phyloP scores from a whole-genome alignment of 2,329 filamentous ascomycete genomes.

The Clarireedia hainanense region DNA sequence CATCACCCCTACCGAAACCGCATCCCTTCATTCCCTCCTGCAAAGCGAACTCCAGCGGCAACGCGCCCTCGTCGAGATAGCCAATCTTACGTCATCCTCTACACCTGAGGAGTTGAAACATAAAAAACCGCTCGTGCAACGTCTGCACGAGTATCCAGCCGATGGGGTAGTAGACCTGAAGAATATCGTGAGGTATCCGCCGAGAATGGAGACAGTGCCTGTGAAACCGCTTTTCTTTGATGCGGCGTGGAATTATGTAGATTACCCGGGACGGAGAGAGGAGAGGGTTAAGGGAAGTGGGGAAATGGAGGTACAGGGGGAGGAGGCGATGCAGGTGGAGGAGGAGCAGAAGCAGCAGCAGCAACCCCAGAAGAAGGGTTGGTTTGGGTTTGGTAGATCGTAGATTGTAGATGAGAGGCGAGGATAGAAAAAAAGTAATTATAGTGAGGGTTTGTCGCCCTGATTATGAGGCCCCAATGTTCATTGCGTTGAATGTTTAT shows the following conservation, averaged over 20 bases:
- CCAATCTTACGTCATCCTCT: conserved; percentile 44
- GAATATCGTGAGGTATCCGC: conserved; percentile 82
- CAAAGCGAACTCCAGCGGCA: conserved; percentile 68
- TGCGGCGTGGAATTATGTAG: conserved; percentile 95
- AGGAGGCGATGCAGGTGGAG: conserved; percentile 14
- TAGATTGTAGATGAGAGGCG: neutral
- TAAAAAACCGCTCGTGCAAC: conserved; percentile 61
- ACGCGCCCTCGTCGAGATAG: conserved; percentile 78
- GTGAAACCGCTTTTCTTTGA: conserved; percentile 96
- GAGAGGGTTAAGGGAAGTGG: conserved; percentile 26
- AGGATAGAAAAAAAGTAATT: neutral
- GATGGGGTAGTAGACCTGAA: conserved; percentile 59
- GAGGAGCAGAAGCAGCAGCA: conserved; percentile 30
- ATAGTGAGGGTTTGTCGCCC: too few relatives aligned
- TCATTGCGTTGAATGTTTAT: neutral
- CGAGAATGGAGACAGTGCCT: conserved; percentile 72
- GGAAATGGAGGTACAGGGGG: conserved; percentile 1
- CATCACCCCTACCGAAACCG: conserved; percentile 51
- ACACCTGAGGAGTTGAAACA: conserved; percentile 18
- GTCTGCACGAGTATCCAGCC: conserved; percentile 64
- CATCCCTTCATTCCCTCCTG: conserved; percentile 54
- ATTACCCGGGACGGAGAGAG: conserved; percentile 63
- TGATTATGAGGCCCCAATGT: neutral
- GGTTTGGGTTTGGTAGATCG: conserved; percentile 59
- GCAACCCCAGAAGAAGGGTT: conserved; percentile 57